Evolutionary conservation across 176 grass and related monocot species (phyloP).

Genomic region (Cenchrus fungigraminus): DNA sequence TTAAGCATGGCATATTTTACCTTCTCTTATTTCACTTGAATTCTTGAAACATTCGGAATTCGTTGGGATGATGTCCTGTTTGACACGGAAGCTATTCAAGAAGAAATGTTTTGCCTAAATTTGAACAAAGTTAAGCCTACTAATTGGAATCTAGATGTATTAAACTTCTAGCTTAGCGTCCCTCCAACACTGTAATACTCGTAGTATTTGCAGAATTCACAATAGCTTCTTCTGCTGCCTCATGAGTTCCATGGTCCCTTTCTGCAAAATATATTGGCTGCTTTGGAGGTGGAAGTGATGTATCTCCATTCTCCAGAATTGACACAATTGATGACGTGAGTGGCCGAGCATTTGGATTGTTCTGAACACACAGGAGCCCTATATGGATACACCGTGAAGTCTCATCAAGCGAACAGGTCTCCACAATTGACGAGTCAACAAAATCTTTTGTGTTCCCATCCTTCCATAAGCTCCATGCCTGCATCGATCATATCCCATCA

Average conservation of each 20-base stretch:
- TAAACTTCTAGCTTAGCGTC: not conserved
- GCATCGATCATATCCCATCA: not conserved
- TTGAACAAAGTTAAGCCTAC: not conserved
- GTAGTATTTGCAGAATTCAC: not conserved
- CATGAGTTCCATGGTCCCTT: not conserved
- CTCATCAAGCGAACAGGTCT: not conserved
- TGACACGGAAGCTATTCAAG: not conserved
- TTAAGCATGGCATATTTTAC: too few species aligned
- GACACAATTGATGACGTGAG: conserved; percentile 6
- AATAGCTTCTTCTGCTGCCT: not conserved
- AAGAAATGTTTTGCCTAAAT: not conserved
- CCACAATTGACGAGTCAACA: conserved; percentile 3
- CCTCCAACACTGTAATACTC: not conserved
- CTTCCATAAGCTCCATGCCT: conserved; percentile 20
- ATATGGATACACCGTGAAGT: conserved; percentile 2
- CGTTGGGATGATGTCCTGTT: not conserved
- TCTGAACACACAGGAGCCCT: conserved; percentile 17
- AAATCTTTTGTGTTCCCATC: not conserved
- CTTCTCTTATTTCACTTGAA: too few species aligned
- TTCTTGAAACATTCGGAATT: not conserved
- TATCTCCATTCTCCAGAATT: conserved; percentile 9
- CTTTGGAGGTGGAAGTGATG: conserved; percentile 1
- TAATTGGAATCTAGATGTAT: not conserved
- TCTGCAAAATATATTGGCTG: not conserved
- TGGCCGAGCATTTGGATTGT: conserved; percentile 4